Base-by-base conservation (phyloP, 2,329 filamentous ascomycete species). In the Neofusicoccum cordaticola region DNA sequence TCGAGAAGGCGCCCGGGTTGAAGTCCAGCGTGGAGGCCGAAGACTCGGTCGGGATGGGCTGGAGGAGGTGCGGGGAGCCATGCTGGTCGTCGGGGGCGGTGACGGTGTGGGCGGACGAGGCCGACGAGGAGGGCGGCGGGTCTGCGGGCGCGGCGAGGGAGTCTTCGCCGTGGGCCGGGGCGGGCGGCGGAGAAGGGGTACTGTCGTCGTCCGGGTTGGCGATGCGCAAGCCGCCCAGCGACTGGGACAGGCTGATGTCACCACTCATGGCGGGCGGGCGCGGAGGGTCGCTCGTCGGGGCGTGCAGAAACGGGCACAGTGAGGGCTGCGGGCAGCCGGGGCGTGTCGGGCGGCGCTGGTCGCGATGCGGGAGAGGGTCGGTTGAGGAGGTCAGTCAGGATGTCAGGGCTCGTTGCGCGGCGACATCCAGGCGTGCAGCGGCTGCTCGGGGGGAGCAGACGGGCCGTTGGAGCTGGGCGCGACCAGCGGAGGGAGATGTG, bases 161-260 rank as follows among this genome's bases (percentile, higher is more conserved):
- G 50, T 48, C 57, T 64, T 60, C 57, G 48, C 39, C 65, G 42
- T 44, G 65, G 27, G 60, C 34, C 27, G 52, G 48, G 34, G 65
- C 66, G n/a, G 71, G 69, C 66, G 71, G 71, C 67, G 70, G 70
- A 63, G 71, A 71, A 62, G 72, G 71, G 57, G 66, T 67, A 67
- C 82, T 81, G 67, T 86, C 84, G 80, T 95, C 88, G 81, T 97
- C 93, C 63, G 94, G 94, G 78, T 98, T 99, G 72, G 95, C 94
- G 78, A 99, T 98, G 77, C 94, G 92, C 79, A 99, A 84, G 73
- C 94, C 94, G 74, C 95, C 95, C 74, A 98, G 85, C 74, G 92
- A 92, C 81, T 93, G 91, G 75, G 93, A 95, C 70, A 98, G 87
- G 80, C 91, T 96, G 77, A 97, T 82, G 82, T 97, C 93, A 79